Evolutionary conservation across 805 yeast genomes (phyloP), one percentile per base, ranked within the genome.

Genomic region (Tetrapisispora fleetii): DNA sequence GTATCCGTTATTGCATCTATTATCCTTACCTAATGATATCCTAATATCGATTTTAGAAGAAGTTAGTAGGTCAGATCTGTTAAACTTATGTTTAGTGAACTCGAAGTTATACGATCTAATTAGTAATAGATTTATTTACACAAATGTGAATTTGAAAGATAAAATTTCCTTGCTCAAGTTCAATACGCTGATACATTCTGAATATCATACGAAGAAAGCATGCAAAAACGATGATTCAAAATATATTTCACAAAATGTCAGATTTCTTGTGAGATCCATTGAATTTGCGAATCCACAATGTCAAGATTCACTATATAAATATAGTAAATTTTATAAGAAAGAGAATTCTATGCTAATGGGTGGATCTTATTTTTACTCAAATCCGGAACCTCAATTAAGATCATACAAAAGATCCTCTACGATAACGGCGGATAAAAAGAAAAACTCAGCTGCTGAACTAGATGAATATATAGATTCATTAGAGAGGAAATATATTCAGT

Each of bases 221-320:
- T 30, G 43, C 9, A 40, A 43, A 16, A 37, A 48, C 22, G 35
- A 43, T 10, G 46, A 44, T n/a, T 22, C 44, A 17, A 36, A 45
- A 3, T 39, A 21, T 11, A 36, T 40, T 9, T 51, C 58, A 4
- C 56, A 56, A 41, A 61, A 62, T 44, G 53, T 55, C 5, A 52
- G 68, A 32, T 60, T 60, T 45, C 45, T 62, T 30, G 59, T 63
- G 4, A 52, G 54, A 21, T 48, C 60, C 14, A 53, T 62, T 16
- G 64, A 62, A 36, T 64, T 64, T 47, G 54, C 49, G 10, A 50
- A 62, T 32, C 68, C 68, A 5, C 59, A 59, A 43, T 63, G 61
- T 39, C 67, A 63, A 43, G 67, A 64, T 47, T 63, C 67, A 16
- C 40, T 64, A 10, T 52, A 63, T 47, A 64, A 64, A 50, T 64